These are phyloP conservation scores for Podila minutissima DNA, from an alignment of 192 early-diverging fungal species.

Conservation along the genomic window DNA sequence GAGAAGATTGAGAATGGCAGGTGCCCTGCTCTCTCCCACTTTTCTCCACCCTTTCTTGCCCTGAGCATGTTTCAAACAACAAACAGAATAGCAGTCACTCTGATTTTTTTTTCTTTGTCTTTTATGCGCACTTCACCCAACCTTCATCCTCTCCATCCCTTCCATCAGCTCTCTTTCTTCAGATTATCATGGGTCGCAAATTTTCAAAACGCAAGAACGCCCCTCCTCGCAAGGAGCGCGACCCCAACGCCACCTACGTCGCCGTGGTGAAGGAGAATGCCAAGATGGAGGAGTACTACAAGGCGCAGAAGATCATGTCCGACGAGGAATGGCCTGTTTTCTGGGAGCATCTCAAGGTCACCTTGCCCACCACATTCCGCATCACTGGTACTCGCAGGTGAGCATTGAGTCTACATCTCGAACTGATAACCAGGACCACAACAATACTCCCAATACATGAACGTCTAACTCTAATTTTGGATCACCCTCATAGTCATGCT, in stretches of 20 bases:
- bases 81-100: background rate
- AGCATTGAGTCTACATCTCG: background rate
- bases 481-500: slow-evolving; percentile 60
- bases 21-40: no score
- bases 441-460: background rate
- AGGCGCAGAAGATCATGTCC: slow-evolving; percentile 77
- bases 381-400: slow-evolving; percentile 91
- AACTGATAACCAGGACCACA: no score
- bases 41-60: background rate
- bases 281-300: slow-evolving; percentile 76
- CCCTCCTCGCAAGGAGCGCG: slow-evolving; percentile 45
- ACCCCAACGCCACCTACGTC: slow-evolving; percentile 44
- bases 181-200: slow-evolving; percentile 31
- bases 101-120: background rate
- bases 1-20: no score
- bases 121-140: background rate
- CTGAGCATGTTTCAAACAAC: background rate
- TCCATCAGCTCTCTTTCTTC: background rate
- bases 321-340: slow-evolving; percentile 88
- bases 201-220: slow-evolving; percentile 39
- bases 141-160: background rate
- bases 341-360: slow-evolving; percentile 73
- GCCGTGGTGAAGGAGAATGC: slow-evolving; percentile 68
- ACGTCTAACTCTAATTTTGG: background rate
- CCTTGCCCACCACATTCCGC: slow-evolving; percentile 91